A percentile compares a stretch with the other conserved stretches of the same genome.
These are phyloP conservation scores for Aspergillus chevalieri DNA, from an alignment of 2,329 filamentous ascomycete genomes.

Conservation along the genomic window DNA sequence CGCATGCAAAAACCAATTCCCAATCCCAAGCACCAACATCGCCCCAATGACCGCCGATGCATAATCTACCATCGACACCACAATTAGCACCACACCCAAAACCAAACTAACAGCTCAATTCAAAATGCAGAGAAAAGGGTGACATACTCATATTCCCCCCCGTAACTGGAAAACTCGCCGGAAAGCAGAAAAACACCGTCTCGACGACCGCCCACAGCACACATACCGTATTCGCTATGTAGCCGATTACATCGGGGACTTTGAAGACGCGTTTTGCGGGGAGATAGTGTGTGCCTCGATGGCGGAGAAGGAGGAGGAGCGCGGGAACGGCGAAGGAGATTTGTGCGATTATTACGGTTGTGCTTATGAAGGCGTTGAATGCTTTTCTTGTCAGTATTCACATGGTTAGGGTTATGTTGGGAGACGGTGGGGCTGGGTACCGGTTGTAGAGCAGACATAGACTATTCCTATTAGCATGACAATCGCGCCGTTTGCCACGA, in stretches of 20 bases:
- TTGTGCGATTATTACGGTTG: slow-evolving; percentile 17
- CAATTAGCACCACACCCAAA: not conserved
- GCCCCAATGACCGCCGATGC: slow-evolving; percentile 12
- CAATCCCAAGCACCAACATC: slow-evolving; percentile 14
- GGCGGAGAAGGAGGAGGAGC: slow-evolving; percentile 10
- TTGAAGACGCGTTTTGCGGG: slow-evolving; percentile 10
- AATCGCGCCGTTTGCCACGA: slow-evolving; percentile 10
- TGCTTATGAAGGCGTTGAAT: slow-evolving; percentile 20
- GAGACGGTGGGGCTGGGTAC: slow-evolving; percentile 1
- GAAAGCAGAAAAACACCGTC: slow-evolving; percentile 17
- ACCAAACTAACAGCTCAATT: not conserved
- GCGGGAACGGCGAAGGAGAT: slow-evolving; percentile 18
- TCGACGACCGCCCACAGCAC: slow-evolving; percentile 15
- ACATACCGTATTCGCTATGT: slow-evolving; percentile 8
- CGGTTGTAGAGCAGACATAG: slow-evolving; percentile 16
- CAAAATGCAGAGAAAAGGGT: not conserved
- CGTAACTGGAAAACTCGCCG: slow-evolving; percentile 10
- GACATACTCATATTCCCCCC: slow-evolving; percentile 19
- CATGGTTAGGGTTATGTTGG: not conserved
- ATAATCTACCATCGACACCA: slow-evolving; percentile 10
- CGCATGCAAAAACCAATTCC: slow-evolving; percentile 16
- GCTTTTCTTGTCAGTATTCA: slow-evolving; percentile 6
- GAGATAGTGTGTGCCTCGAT: slow-evolving; percentile 9
- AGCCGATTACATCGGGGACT: slow-evolving; percentile 10
- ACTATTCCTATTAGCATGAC: slow-evolving; percentile 16